Base-by-base conservation (phyloP, 2,329 filamentous ascomycete species). In the Fusarium coicis region DNA sequence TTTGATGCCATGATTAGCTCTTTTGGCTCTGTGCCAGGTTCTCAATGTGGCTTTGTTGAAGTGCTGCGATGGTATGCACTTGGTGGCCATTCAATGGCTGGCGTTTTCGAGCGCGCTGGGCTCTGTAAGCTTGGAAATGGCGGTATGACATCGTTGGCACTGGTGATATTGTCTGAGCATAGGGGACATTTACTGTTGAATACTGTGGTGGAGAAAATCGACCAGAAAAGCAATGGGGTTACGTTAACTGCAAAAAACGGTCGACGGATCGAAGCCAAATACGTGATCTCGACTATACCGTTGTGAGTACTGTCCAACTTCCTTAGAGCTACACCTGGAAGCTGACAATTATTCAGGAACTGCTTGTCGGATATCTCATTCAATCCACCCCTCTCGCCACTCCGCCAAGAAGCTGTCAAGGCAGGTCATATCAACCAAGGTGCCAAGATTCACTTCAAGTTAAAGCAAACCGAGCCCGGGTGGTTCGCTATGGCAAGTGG, bases 21-120 rank as follows among this genome's bases (percentile, higher is more conserved):
- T 2, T 73, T 75, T 40, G 73, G 72, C 7, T 50, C 56, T 1
- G 63, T 59, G 2, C 63, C 69, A 10, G 58, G 62, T 1, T 64
- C 40, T 1, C 46, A 56, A 4, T 65, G 52, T 4, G 66, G 63
- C 0, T 75, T 75, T 7, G 71, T 50, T 3, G 73, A 75, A 12
- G 73, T 55, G 19, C 11, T 75, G 10, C 66, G 73, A 2, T 75
- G 72, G 73, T 75, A 75, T 12, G 73, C 73, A 1, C 56, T 75
- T 1, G 66, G 70, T 12, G 47, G 57, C 1, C 66, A 75, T 26
- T 49, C 36, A 1, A 66, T 75, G 57, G 74, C 62, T 11, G 52
- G 63, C 0, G 47, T 70, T 0, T 70, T 66, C 30, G 72, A 76
- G 30, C 54, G 70, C 2, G 59, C 55, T 0, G 69, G 72, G 3